Conservation (phyloP, 768 basidiomycete species). For the Pholiota conissans region DNA sequence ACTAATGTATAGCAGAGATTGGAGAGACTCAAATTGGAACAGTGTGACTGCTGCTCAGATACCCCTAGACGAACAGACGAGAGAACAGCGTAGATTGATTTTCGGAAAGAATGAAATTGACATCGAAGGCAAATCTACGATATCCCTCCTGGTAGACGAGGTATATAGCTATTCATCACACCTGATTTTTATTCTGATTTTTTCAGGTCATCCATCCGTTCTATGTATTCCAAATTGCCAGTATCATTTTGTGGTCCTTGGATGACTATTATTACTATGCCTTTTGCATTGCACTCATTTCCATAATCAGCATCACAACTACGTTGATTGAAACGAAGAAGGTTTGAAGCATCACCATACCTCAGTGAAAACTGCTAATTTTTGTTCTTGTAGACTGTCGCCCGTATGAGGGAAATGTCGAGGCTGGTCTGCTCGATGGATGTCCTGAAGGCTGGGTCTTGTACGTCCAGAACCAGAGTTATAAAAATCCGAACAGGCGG, state of each 20-base stretch:
- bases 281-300: slow-evolving; percentile 94
- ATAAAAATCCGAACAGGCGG: background rate
- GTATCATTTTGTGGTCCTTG: slow-evolving; percentile 89
- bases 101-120: slow-evolving; percentile 90
- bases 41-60: slow-evolving; percentile 58
- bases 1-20: slow-evolving; percentile 59
- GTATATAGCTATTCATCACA: slow-evolving; percentile 35
- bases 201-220: slow-evolving; percentile 89
- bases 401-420: slow-evolving; percentile 96
- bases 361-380: background rate
- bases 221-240: slow-evolving; percentile 97
- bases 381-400: slow-evolving; percentile 63
- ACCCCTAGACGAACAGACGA: slow-evolving; percentile 56
- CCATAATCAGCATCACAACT: slow-evolving; percentile 75
- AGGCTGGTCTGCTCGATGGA: slow-evolving; percentile 78
- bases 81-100: slow-evolving; percentile 66
- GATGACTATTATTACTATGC: slow-evolving; percentile 98
- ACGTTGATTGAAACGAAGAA: slow-evolving; percentile 92
- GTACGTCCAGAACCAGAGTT: slow-evolving; percentile 42
- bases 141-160: slow-evolving; percentile 85
- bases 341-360: slow-evolving; percentile 38
- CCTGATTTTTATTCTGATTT: background rate
- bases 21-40: slow-evolving; percentile 83
- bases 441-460: slow-evolving; percentile 67
- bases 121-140: slow-evolving; percentile 82